Evolutionary conservation across 441 rosid genomes (phyloP).

Genomic region (Erodium trifolium): DNA sequence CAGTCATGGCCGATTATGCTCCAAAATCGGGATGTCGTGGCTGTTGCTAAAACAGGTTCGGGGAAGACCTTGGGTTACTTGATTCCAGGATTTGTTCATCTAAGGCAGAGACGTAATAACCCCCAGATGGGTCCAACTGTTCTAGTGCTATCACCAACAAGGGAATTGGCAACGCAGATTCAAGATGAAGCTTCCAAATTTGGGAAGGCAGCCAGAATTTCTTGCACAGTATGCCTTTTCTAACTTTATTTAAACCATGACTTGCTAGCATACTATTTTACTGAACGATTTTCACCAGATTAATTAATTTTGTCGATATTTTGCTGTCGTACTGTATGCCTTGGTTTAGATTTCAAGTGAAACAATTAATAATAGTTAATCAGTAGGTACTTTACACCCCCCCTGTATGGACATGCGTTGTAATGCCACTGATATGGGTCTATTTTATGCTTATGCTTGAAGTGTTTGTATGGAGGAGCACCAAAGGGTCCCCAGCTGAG

Average conservation of each 20-base stretch:
- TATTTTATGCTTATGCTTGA: neutral
- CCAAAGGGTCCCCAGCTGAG: slow-evolving; percentile 34
- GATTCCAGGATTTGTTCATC: slow-evolving; percentile 74
- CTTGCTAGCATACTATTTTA: too few relatives aligned
- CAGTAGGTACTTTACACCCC: too few relatives aligned
- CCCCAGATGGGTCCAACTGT: slow-evolving; percentile 88
- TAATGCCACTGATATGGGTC: too few relatives aligned
- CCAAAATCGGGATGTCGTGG: slow-evolving; percentile 89
- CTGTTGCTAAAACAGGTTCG: slow-evolving; percentile 96
- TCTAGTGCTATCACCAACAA: slow-evolving; percentile 88
- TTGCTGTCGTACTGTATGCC: too few relatives aligned
- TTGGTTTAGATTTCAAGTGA: too few relatives aligned
- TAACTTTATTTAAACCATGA: too few relatives aligned
- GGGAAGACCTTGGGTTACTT: slow-evolving; percentile 98
- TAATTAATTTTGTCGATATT: too few relatives aligned
- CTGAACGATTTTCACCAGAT: too few relatives aligned
- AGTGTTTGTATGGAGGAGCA: slow-evolving; percentile 34
- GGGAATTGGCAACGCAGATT: slow-evolving; percentile 97
- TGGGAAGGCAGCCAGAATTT: slow-evolving; percentile 82
- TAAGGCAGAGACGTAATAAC: slow-evolving; percentile 56
- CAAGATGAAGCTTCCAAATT: slow-evolving; percentile 89
- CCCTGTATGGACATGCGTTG: too few relatives aligned
- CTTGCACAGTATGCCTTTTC: slow-evolving; percentile 55
- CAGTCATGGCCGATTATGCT: slow-evolving; percentile 98
- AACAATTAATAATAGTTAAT: too few relatives aligned